These are phyloP conservation scores for Aphanomyces invadans DNA, from an alignment of 352 stramenopile species.

Conservation along the genomic window DNA sequence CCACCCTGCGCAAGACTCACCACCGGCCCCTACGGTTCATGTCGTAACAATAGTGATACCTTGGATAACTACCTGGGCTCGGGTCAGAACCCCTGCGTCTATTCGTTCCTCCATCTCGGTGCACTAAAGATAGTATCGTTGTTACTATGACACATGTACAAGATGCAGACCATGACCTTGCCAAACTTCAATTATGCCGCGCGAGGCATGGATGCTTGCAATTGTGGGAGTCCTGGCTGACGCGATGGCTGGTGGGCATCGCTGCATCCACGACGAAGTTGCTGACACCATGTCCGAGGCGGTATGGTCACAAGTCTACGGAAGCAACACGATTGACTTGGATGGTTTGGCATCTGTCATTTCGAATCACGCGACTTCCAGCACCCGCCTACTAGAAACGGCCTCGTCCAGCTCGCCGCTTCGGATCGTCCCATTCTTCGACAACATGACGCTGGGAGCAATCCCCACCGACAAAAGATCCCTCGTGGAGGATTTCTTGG, in stretches of 20 bases:
- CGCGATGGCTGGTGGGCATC: background rate
- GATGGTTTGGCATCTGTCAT: background rate
- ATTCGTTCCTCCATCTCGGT: too few relatives aligned
- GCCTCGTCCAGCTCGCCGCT: background rate
- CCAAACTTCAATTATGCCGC: background rate
- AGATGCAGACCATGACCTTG: too few relatives aligned
- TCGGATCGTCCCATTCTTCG: background rate
- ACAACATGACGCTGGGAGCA: background rate
- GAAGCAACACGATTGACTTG: background rate
- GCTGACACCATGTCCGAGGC: background rate
- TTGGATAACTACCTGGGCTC: too few relatives aligned
- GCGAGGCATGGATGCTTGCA: too few relatives aligned
- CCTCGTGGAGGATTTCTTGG: slow-evolving; percentile 41
- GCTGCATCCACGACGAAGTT: background rate
- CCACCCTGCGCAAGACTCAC: too few relatives aligned
- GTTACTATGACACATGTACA: too few relatives aligned
- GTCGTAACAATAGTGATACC: too few relatives aligned
- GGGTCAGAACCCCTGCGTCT: too few relatives aligned
- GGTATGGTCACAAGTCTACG: background rate
- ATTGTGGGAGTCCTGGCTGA: background rate
- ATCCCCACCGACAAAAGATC: background rate
- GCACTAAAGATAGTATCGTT: too few relatives aligned
- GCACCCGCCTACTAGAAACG: background rate
- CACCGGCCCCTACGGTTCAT: too few relatives aligned
- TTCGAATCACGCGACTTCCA: background rate